Base-by-base conservation (phyloP, 257 asterid genomes). In the Solanum paucissectum region DNA sequence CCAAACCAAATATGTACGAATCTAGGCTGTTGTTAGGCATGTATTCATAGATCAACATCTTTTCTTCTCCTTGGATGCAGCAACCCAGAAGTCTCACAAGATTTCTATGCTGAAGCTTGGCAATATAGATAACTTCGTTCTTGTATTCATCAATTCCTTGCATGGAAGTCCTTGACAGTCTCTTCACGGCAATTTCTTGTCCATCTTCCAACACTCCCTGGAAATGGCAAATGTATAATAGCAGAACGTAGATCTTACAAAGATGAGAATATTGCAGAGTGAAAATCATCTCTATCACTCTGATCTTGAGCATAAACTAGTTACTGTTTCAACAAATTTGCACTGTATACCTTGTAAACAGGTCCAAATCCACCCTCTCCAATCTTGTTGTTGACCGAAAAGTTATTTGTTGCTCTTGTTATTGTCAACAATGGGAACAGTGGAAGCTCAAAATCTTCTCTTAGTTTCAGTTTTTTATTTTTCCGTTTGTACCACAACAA, bases 121-220 rank as follows among this genome's bases (percentile, higher is more conserved):
- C 73, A 89, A 91, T 90, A 85, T 88, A 84, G 86, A 58, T 37
- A 27, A 90, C 91, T 83, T 91, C 93, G 7, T 88, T 91, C 87
- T 46, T 91, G 89, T 85, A 91, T 89, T 91, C 91, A 7, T 82
- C 90, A 5, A 77, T 66, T 36, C 93, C 93, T 89, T 91, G 93
- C 18, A 27, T 66, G 3, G 93, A 91, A 81, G 89, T 73, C 71
- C 60, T 86, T 9, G 93, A 91, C 1, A 88, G 89, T 13, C 92
- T 86, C 86, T 91, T 91, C 81, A 91, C 92, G 7, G 92, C 93
- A 21, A 91, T 76, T 88, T 90, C 91, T 58, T 75, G 87, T 84
- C 89, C 88, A 0, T 72, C 86, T 55, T 87, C 77, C 77, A 90
- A 37, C 20, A 62, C 21, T 9, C 92, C 90, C 92, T 90, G 32